Evolutionary conservation across 2,329 filamentous ascomycete species (phyloP), one percentile per base, ranked within the genome.

Genomic region (Epichloe amarillans): DNA sequence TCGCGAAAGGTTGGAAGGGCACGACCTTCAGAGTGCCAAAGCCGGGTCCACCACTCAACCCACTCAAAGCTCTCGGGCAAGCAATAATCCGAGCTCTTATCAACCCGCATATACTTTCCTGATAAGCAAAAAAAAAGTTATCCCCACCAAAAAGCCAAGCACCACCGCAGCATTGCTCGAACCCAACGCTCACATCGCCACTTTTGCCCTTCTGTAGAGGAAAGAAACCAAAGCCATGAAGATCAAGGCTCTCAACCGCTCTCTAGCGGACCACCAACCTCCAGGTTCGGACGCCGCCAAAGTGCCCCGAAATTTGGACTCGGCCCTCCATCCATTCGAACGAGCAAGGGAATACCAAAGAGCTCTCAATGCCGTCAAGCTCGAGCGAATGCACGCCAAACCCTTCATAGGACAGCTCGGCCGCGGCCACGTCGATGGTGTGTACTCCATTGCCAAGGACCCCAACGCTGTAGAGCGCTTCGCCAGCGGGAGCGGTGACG

Each of bases 271-370:
- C 52, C 75, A 82, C 58, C 82, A 86, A 66, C 76, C 83, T 30
- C 76, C 82, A 17, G 84, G 84, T 53, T 80, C 81, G 50, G 77
- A 78, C 65, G 77, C 82, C 50, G 68, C 79, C 49, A 83, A 82
- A 61, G 72, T 79, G 59, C 80, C 53, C 53, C 78, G 82, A 57
- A 87, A 86, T 62, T 75, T 94, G 61, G 87, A 95, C 69, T 86
- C 90, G 30, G 83, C 86, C 41, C 77, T 91, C 53, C 89, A 95
- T 69, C 90, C 88, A 2, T 95, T 96, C 68, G 89, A 95, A 69
- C 78, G 88, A 61, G 90, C 90, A 45, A 76, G 89, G 66, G 90
- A 95, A 71, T 75, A 75, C 58, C 66, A 72, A 49, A 66, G 75
- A 50, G 75, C 75, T 7, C 67, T 79, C 56, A 77, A 88, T 79